Percentiles rank a stretch among this genome's conserved stretches.
Evolutionary conservation across 345 rosid genomes (phyloP).

Genomic region (Ceriops tagal): DNA sequence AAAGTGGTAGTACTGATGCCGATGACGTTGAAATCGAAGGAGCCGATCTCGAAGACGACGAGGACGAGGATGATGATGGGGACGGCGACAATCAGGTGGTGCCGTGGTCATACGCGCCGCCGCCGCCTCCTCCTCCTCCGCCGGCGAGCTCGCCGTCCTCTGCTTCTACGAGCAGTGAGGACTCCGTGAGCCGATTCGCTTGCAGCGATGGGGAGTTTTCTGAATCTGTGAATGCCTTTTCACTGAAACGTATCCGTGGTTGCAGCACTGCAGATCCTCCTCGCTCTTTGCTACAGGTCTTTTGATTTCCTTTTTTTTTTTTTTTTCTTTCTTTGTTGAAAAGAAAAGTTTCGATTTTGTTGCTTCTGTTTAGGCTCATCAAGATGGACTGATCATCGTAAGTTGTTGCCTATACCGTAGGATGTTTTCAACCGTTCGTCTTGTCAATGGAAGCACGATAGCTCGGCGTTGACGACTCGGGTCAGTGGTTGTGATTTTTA

Average conservation of each 20-base stretch:
- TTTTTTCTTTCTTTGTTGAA: not conserved
- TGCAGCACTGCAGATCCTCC: conserved; percentile 38
- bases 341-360: too few species aligned
- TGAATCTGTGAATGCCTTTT: conserved; percentile 9
- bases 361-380: too few species aligned
- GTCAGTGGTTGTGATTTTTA: not conserved
- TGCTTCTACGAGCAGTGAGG: conserved; percentile 32
- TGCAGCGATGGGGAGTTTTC: not conserved
- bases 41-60: conserved; percentile 13
- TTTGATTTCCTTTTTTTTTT: not conserved
- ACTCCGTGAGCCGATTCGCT: not conserved
- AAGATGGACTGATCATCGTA: too few species aligned
- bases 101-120: conserved; percentile 39
- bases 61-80: conserved; percentile 20
- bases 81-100: conserved; percentile 59
- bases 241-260: not conserved
- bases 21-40: conserved; percentile 8
- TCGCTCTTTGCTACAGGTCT: conserved; percentile 1
- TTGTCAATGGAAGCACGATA: conserved; percentile 14
- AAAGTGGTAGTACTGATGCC: not conserved
- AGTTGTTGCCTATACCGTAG: conserved; percentile 5
- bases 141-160: conserved; percentile 27
- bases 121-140: conserved; percentile 35
- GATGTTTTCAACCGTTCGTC: conserved; percentile 13
- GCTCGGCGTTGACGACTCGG: not conserved